Base-by-base conservation (phyloP, 148 eudicot genomes). In the Vaccinium corymbosum region DNA sequence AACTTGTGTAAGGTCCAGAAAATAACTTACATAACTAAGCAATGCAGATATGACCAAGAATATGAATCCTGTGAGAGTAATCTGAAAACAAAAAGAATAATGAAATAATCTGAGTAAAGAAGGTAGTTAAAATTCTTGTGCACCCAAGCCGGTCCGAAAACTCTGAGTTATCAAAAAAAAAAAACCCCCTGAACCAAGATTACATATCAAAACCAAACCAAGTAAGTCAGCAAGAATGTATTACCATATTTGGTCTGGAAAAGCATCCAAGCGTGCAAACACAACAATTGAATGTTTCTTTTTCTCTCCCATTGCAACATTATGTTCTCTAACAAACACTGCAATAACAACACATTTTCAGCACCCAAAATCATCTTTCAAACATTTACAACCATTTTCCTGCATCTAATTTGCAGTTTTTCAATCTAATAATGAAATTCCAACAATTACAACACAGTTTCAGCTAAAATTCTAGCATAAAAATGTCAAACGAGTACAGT, bases 191-290 rank as follows among this genome's bases (percentile, higher is more conserved):
- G 1, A 50, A 70, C 4, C 19, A 27, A 84, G 57, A 78, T 75
- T 13, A 46, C 51, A 13, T 1, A 66, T 46, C 25, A 27, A 11
- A 19, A 56, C n/a, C 14, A 56, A 52, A 71, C n/a, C 52, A 38
- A 5, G 27, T 38, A 27, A 27, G 27, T 35, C 46, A 49, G 50
- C 7, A 9, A 76, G 80, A 79, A 77, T 71, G 27, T 64, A 14
- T 88, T 89, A 95, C 97, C 97, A 95, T 91, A 86, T 95, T 95
- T 66, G 98, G 98, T 56, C 97, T 95, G 95, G 77, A 85, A 87
- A 86, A 86, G 85, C 90, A 85, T 87, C 88, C 95, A 86, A 57
- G 84, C 57, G 85, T 52, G 82, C 78, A 91, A 61, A 88, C 57
- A 72, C 71, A 64, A 38, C 15, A 19, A 61, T 27, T 27, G 27